Evolutionary conservation across 805 yeast species (phyloP), one percentile per base, ranked within the genome.

Genomic region (Candida quercuum): DNA sequence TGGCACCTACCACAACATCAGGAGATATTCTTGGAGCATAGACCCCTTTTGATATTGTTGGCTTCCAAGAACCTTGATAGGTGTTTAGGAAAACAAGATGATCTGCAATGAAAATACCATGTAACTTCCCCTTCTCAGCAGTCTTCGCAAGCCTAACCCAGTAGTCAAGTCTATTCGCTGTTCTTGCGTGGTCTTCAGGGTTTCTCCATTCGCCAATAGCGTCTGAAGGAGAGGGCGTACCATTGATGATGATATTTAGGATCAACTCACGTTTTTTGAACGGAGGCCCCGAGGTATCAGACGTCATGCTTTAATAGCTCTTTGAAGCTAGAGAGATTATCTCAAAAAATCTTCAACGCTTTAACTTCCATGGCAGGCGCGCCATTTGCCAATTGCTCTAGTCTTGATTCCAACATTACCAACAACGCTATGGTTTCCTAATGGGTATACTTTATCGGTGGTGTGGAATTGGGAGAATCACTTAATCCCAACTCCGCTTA

Each of bases 31-130:
- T 50, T 7, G 65, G 64, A 47, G 52, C 51, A 13, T 39, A 44
- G 1, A 43, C 32, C 14, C 49, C 52, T 5, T 40, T 38, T 6
- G 39, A 38, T 4, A 60, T 59, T 6, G 64, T 62, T 3, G 60
- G 57, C 3, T 40, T 45, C 29, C 56, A 43, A 3, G 65, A 64
- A 4, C 67, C 68, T 34, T 60, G 52, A 38, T 59, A 63, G 10
- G 60, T 63, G 37, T 63, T 67, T 36, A 61, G 63, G 1, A 57
- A 59, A 4, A 64, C 67, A 17, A 61, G 41, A 16, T 60, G 64
- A 40, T 63, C 69, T 18, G 68, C 68, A 33, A 63, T 37, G 36
- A 63, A 63, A 9, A 63, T 42, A 3, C 59, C 54, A 39, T 59
- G 58, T 41, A 64, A 55, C 44, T 64, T 62, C 1, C 66, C 69